Percentiles rank a stretch among this genome's conserved stretches.
These are phyloP conservation scores for Sodiomyces alkalinus DNA, from an alignment of 2,329 filamentous ascomycete species.

Conservation along the genomic window DNA sequence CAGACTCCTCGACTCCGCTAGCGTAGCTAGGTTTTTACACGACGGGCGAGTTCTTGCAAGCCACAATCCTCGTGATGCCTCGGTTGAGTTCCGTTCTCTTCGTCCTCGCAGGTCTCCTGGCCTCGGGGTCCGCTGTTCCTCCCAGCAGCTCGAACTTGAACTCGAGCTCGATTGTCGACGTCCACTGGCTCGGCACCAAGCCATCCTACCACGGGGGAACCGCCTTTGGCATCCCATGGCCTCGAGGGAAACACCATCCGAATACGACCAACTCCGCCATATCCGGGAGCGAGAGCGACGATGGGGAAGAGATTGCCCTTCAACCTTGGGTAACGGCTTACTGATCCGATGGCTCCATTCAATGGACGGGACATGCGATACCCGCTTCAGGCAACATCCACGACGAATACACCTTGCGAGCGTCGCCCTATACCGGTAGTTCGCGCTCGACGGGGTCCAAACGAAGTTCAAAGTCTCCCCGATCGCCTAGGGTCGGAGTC, in stretches of 20 bases:
- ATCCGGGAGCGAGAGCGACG: constrained; percentile 9
- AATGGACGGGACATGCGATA: constrained; percentile 45
- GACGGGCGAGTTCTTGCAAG: too few relatives aligned
- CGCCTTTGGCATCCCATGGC: constrained; percentile 29
- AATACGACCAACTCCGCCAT: constrained; percentile 21
- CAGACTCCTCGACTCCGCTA: too few relatives aligned
- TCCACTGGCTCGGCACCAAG: constrained; percentile 24
- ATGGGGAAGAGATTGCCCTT: constrained; percentile 5
- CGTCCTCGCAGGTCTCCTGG: constrained; percentile 6
- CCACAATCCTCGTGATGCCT: constrained; percentile 3
- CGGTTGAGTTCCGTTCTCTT: constrained; percentile 4
- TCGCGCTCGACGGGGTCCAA: constrained; percentile 16
- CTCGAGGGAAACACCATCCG: constrained; percentile 20
- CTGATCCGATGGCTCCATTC: constrained; percentile 45
- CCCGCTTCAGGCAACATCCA: constrained; percentile 21
- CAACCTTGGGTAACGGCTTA: constrained; percentile 43
- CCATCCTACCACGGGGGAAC: constrained; percentile 19
- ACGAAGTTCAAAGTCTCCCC: constrained; percentile 5
- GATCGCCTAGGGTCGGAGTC: constrained; percentile 8
- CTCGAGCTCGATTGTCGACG: constrained; percentile 6
- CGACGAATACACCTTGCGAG: constrained; percentile 23
- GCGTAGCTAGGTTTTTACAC: too few relatives aligned
- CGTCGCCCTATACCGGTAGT: constrained; percentile 9
- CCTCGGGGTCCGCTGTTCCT: constrained; percentile 2
- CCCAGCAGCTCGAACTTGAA: constrained; percentile 3